A percentile compares a stretch with the other conserved stretches of the same genome.
Conservation (phyloP, 768 basidiomycete species). For the Pisolithus orientalis region DNA sequence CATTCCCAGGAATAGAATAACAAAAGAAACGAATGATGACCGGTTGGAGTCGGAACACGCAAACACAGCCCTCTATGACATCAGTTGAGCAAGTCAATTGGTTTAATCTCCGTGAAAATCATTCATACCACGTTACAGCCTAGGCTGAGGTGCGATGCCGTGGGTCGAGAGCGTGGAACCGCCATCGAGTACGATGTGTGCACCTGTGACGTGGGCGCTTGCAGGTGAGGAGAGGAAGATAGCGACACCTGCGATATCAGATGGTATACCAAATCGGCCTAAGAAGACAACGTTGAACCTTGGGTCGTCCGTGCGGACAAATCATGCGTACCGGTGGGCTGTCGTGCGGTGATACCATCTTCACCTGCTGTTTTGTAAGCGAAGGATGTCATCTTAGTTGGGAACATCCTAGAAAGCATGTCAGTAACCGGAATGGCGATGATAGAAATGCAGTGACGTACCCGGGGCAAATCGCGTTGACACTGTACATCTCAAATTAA, state of each 20-base stretch:
- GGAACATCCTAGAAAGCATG: conserved; percentile 49
- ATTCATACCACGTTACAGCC: conserved; percentile 12
- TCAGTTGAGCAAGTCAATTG: no score
- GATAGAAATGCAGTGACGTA: conserved; percentile 21
- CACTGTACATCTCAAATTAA: conserved; percentile 34
- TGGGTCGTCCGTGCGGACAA: not conserved
- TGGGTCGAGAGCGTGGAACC: conserved; percentile 31
- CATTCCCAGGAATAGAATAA: no score
- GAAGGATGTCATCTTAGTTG: conserved; percentile 80
- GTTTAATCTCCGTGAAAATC: no score
- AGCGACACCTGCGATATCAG: conserved; percentile 67
- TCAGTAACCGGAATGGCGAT: not conserved
- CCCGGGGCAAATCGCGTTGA: conserved; percentile 84
- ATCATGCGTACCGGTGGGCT: conserved; percentile 55
- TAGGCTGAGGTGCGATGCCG: conserved; percentile 19
- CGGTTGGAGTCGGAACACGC: no score
- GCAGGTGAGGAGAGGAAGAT: conserved; percentile 69
- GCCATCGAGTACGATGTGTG: conserved; percentile 68
- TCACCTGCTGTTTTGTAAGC: conserved; percentile 53
- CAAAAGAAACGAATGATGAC: no score
- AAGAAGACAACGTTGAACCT: not conserved
- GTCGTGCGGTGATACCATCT: conserved; percentile 41
- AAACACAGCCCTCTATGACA: no score
- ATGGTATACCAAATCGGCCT: conserved; percentile 62
- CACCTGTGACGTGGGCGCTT: conserved; percentile 67